Evolutionary conservation across 2,329 filamentous ascomycete species (phyloP).

Genomic region (Beauveria scarabaeidicola): DNA sequence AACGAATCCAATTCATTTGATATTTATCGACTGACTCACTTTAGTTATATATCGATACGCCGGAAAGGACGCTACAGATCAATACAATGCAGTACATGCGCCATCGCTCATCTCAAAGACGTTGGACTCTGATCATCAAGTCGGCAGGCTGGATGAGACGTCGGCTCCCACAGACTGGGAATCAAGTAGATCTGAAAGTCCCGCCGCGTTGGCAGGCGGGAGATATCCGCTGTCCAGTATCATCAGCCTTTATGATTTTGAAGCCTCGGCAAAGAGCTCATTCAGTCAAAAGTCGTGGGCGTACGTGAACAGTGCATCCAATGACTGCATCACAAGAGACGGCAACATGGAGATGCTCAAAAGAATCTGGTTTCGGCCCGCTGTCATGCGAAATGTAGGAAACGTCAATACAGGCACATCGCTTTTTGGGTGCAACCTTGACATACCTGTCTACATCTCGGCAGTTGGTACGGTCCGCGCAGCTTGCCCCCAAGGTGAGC

Average conservation of each 20-base stretch:
- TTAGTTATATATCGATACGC: slow-evolving; percentile 19
- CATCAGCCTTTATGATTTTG: slow-evolving; percentile 21
- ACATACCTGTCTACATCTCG: slow-evolving; percentile 17
- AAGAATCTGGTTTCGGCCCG: slow-evolving; percentile 19
- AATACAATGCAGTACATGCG: slow-evolving; percentile 19
- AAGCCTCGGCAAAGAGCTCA: slow-evolving; percentile 12
- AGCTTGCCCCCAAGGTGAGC: slow-evolving; percentile 15
- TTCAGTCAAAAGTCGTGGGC: slow-evolving; percentile 18
- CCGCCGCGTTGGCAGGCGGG: background rate
- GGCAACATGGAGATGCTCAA: slow-evolving; percentile 15
- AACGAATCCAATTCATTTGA: too few species aligned
- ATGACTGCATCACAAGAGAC: slow-evolving; percentile 19
- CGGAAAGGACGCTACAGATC: slow-evolving; percentile 18
- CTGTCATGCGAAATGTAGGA: slow-evolving; percentile 17
- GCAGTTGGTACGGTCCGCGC: slow-evolving; percentile 16
- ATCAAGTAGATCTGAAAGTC: background rate
- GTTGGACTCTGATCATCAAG: slow-evolving; percentile 12
- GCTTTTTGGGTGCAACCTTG: slow-evolving; percentile 17
- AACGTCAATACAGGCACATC: slow-evolving; percentile 12
- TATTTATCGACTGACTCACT: background rate
- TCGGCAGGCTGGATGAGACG: slow-evolving; percentile 14
- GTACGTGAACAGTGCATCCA: slow-evolving; percentile 19
- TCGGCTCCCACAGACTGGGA: slow-evolving; percentile 8
- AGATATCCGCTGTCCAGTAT: slow-evolving; percentile 15
- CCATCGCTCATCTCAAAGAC: slow-evolving; percentile 16